Conservation (phyloP, 352 stramenopile genomes). For the Globisporangium orthogonon region DNA sequence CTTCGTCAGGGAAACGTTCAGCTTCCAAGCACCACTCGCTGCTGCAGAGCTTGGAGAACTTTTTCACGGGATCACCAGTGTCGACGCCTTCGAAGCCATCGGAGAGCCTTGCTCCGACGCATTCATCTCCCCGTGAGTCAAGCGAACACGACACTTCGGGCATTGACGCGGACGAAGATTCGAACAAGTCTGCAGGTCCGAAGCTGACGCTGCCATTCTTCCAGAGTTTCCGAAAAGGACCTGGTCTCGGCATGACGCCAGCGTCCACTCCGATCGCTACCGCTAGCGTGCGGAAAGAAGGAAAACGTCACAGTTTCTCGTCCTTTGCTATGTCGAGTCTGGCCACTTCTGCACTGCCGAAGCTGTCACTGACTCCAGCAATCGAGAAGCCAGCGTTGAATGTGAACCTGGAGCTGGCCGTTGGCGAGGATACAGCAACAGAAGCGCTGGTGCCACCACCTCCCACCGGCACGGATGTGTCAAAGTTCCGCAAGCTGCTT, state of each 20-base stretch:
- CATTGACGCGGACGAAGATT: neutral
- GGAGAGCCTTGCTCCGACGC: neutral
- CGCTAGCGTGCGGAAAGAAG: slow-evolving; percentile 63
- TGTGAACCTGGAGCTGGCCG: slow-evolving; percentile 3
- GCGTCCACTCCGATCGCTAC: slow-evolving; percentile 63
- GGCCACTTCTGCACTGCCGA: slow-evolving; percentile 9
- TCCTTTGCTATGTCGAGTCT: slow-evolving; percentile 19
- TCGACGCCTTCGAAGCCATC: slow-evolving; percentile 6
- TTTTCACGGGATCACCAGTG: slow-evolving; percentile 8
- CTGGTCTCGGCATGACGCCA: slow-evolving; percentile 45
- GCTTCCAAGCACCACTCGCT: slow-evolving; percentile 3
- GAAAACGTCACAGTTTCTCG: slow-evolving; percentile 52
- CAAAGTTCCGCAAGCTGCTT: slow-evolving; percentile 91
- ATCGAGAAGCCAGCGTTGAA: slow-evolving; percentile 2
- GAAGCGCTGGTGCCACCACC: slow-evolving; percentile 1
- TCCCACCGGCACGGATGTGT: slow-evolving; percentile 21
- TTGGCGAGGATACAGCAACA: neutral
- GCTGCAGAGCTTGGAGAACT: slow-evolving; percentile 17
- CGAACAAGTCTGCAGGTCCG: slow-evolving; percentile 2
- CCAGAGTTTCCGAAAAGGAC: slow-evolving; percentile 57
- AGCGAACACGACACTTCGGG: neutral
- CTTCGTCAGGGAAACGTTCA: slow-evolving; percentile 6
- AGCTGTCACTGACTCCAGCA: slow-evolving; percentile 16
- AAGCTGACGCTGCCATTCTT: slow-evolving; percentile 66
- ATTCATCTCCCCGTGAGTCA: neutral